These are phyloP conservation scores for Cudoniella acicularis DNA, from an alignment of 495 filamentous ascomycete species.

Conservation along the genomic window DNA sequence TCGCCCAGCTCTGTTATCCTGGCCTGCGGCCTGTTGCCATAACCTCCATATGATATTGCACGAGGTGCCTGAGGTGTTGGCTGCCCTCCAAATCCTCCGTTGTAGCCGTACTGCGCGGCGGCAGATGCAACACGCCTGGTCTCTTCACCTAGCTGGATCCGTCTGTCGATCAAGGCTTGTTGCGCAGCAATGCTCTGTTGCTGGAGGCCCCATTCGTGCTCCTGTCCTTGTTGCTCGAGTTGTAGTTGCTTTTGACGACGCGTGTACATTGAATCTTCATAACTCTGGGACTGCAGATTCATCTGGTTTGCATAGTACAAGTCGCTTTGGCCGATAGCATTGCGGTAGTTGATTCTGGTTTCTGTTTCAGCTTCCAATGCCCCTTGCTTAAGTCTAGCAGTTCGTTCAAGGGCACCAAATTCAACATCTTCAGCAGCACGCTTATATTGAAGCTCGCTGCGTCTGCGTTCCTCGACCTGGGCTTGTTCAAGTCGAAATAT, in stretches of 20 bases:
- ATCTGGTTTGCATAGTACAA: background rate
- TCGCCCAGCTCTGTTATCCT: background rate
- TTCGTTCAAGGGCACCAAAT: background rate
- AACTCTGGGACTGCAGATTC: background rate
- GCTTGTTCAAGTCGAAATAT: background rate
- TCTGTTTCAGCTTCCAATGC: background rate
- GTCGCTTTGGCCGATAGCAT: background rate
- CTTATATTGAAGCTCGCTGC: background rate
- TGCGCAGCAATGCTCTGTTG: background rate
- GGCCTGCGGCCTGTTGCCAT: background rate
- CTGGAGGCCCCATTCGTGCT: background rate
- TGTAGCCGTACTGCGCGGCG: background rate
- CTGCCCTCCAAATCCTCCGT: background rate
- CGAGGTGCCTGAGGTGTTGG: background rate
- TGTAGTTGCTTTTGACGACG: background rate
- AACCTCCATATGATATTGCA: background rate
- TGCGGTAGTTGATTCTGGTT: background rate
- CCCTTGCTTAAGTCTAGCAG: background rate
- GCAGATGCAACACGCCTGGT: conserved; percentile 2
- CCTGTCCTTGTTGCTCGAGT: background rate
- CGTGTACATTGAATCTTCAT: background rate
- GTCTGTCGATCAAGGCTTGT: background rate
- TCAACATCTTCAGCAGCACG: background rate
- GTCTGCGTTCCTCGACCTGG: background rate
- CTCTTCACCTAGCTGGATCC: background rate